Evolutionary conservation across 345 rosid species (phyloP), one percentile per base, ranked within the genome.

Genomic region (Camelina laxa): DNA sequence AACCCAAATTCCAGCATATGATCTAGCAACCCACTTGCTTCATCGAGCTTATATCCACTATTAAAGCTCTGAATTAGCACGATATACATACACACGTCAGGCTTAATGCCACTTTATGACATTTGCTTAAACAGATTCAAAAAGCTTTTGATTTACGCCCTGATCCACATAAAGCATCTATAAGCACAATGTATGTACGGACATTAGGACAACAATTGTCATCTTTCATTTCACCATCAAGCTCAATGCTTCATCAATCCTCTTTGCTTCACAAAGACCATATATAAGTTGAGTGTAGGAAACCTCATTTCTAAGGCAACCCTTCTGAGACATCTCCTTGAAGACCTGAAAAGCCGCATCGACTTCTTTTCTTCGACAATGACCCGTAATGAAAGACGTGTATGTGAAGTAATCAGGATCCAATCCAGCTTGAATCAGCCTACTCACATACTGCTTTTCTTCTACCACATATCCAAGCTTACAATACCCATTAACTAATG

Each of bases 371-470:
- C 51, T 47, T 47, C 51, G 51, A 47, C 20, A 47, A 47, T 47
- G 20, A 68, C 95, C 95, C 74, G 86, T 65, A 47, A 91, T 81
- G 78, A 91, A 84, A 1, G 89, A 87, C 16, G 95, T 89, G 71
- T 75, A 87, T 7, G 97, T 85, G 79, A 80, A 77, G 0, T 85
- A 78, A 76, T 83, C 86, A 4, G 82, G 90, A 49, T 65, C 33
- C 83, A 83, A 63, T 1, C 90, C 91, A 0, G 73, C 86, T 75
- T 82, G 82, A 73, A 82, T 69, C 69, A 89, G 85, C 83, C 72
- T 81, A 70, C 87, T 82, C 38, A 82, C 76, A 59, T 82, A 89
- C 60, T 82, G 51, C 69, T 63, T 63, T 0, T 86, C 88, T 82
- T 79, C 90, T 14, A 62, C 82, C 59, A 89, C 80, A 80, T 85